Conservation (phyloP, 306 rosid species). For the Citrullus colocynthis region DNA sequence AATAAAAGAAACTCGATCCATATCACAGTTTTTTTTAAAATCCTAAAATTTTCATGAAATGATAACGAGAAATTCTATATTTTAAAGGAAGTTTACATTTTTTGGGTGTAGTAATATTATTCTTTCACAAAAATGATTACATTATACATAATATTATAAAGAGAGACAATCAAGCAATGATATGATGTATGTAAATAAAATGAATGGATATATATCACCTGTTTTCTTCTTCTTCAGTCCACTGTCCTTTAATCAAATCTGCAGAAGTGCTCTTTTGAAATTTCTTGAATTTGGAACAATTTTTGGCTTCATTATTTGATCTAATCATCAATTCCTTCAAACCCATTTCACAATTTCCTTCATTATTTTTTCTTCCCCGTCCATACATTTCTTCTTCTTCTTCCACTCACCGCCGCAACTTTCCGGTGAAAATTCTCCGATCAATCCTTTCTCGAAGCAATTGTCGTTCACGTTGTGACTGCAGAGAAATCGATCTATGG, state of each 20-base stretch:
- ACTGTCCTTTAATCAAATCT: constrained; percentile 66
- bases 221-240: constrained; percentile 88
- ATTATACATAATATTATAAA: not conserved
- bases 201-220: constrained; percentile 23
- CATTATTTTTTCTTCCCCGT: not conserved
- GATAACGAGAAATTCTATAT: not conserved
- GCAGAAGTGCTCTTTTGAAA: constrained; percentile 19
- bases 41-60: not conserved
- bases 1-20: too few species aligned
- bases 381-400: not conserved
- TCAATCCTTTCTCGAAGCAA: not conserved
- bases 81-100: not conserved
- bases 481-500: constrained; percentile 5
- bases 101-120: not conserved
- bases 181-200: too few species aligned
- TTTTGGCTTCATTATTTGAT: constrained; percentile 5
- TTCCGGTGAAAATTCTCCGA: not conserved
- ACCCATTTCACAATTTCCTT: constrained; percentile 11
- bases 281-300: constrained; percentile 21
- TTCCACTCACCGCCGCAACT: not conserved
- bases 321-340: constrained; percentile 11
- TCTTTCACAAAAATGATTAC: too few species aligned
- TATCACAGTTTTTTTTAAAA: not conserved
- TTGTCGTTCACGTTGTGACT: not conserved
- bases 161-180: not conserved